Percentiles rank a stretch among this genome's conserved stretches.
These are phyloP conservation scores for Prunus kanzakura DNA, from an alignment of 306 rosid genomes.

Conservation along the genomic window DNA sequence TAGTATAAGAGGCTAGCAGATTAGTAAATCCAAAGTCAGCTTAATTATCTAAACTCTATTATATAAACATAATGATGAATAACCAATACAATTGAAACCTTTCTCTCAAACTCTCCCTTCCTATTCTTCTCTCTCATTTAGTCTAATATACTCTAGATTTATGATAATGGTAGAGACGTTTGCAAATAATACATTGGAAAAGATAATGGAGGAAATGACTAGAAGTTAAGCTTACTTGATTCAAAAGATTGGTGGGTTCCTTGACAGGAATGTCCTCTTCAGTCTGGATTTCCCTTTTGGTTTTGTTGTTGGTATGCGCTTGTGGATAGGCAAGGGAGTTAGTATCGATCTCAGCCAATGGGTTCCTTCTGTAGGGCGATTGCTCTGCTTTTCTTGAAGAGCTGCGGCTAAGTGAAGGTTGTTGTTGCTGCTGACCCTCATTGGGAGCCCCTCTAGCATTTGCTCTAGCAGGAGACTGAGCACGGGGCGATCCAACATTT, in stretches of 20 bases:
- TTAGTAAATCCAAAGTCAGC: neutral
- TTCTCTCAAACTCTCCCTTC: neutral
- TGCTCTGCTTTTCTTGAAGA: slow-evolving; percentile 81
- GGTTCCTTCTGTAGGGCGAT: slow-evolving; percentile 87
- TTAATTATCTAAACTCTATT: no score
- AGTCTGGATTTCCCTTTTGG: slow-evolving; percentile 42
- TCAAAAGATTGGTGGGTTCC: slow-evolving; percentile 23
- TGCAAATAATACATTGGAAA: neutral
- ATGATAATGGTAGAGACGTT: neutral
- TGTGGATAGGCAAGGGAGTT: slow-evolving; percentile 55
- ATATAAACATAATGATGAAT: neutral
- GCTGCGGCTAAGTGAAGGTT: slow-evolving; percentile 78
- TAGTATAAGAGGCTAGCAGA: no score
- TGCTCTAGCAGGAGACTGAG: slow-evolving; percentile 67
- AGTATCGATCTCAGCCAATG: slow-evolving; percentile 73
- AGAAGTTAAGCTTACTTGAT: slow-evolving; percentile 43
- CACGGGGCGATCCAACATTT: slow-evolving; percentile 74
- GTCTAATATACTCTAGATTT: neutral
- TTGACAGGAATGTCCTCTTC: slow-evolving; percentile 28
- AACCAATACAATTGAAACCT: neutral
- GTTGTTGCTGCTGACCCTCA: slow-evolving; percentile 43
- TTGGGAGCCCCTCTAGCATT: slow-evolving; percentile 30
- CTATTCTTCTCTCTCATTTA: no score
- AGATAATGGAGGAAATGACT: neutral
- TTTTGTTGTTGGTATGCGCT: slow-evolving; percentile 39